Conservation (phyloP, 495 filamentous ascomycete genomes). For the Xylaria cubensis region DNA sequence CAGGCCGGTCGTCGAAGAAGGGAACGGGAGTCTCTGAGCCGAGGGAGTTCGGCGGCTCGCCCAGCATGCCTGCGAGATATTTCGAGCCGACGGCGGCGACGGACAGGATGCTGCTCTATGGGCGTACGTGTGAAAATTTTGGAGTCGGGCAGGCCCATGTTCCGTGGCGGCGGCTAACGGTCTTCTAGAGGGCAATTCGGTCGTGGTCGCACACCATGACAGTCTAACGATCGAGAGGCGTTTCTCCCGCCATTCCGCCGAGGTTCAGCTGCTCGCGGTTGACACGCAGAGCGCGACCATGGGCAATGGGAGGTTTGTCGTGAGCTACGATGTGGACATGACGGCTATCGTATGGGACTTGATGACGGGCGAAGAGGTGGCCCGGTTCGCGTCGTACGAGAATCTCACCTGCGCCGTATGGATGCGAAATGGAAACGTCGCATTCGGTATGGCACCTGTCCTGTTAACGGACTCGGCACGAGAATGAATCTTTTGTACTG, state of each 20-base stretch:
- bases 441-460: conserved; percentile 73
- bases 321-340: conserved; percentile 90
- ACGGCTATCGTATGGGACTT: conserved; percentile 98
- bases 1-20: conserved; percentile 51
- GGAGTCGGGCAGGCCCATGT: neutral
- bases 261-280: conserved; percentile 81
- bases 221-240: conserved; percentile 86
- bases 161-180: conserved; percentile 17
- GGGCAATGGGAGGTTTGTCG: conserved; percentile 82
- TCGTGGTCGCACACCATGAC: conserved; percentile 89
- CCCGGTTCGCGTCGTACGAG: conserved; percentile 90
- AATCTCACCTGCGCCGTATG: conserved; percentile 83
- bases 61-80: conserved; percentile 59
- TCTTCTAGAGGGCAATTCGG: conserved; percentile 64
- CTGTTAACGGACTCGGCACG: neutral
- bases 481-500: conserved; percentile 27
- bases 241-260: conserved; percentile 83
- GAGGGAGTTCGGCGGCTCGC: conserved; percentile 59
- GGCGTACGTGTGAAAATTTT: conserved; percentile 49
- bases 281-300: conserved; percentile 92
- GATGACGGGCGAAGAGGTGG: conserved; percentile 87
- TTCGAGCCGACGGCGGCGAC: conserved; percentile 89
- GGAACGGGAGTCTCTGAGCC: conserved; percentile 47
- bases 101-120: conserved; percentile 84
- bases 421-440: conserved; percentile 98